Evolutionary conservation across 768 basidiomycete species (phyloP), one percentile per base, ranked within the genome.

Genomic region (Serendipita sp.): DNA sequence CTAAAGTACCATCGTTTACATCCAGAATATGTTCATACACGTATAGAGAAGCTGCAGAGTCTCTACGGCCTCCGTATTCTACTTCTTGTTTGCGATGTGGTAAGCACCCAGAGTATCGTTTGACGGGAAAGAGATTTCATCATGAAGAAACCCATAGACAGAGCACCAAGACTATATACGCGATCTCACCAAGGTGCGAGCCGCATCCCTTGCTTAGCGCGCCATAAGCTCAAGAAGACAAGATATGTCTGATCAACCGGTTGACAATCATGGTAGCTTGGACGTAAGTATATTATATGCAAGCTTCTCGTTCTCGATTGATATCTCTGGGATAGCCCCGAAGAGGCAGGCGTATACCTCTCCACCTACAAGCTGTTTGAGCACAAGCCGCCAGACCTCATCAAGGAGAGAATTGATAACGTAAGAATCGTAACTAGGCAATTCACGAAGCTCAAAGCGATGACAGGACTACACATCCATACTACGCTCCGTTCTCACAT

Each of bases 1-100:
- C 72, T 98, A 66, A 88, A 84, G 69, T 98, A 98, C 67, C 94
- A 98, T 69, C 87, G 94, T 60, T 80, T 99, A 14, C 96, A 98
- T 72, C 96, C 96, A 14, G 96, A 98, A 72, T 99, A 99, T 71
- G 85, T 99, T 63, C 90, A 91, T 71, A 80, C 81, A 60, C 85
- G 96, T 13, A 92, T 99, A 64, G 87, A 91, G 68, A 86, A 84
- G 67, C 82, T 99, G 20, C 88, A 86, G 2, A 79, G 79, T 38
- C 81, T 82, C 1, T 98, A 92, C 72, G 87, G 80, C 64, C 78
- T 98, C 16, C 76, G 96, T 51, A 81, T 99, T 62, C 76, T 98
- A 31, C 80, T 99, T 24, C 79, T 98, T 50, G 77, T 93, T 67
- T 97, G 90, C 70, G 96, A 99, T 74, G 82, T 95, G 60, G 95